phyloP scores from a whole-genome alignment of 768 basidiomycete species.

The Boletus subparvulus region DNA sequence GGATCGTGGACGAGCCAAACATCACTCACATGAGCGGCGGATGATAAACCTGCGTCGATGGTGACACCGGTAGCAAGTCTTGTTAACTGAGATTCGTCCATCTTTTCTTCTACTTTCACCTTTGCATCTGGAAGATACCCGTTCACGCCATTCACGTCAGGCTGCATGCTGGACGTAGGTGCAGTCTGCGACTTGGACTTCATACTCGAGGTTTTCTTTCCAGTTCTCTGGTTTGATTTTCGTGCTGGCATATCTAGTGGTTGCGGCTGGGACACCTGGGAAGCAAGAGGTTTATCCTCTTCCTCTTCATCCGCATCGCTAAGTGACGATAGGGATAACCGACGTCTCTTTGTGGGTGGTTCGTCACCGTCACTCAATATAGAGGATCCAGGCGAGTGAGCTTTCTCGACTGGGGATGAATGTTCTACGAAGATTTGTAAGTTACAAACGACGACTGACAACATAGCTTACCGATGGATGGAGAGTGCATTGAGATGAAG shows the following conservation, averaged over 20 bases:
- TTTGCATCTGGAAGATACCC: conserved; percentile 50
- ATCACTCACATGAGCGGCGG: conserved; percentile 47
- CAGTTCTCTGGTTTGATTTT: conserved; percentile 41
- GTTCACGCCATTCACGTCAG: conserved; percentile 40
- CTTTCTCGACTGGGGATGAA: conserved; percentile 21
- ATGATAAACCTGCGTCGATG: conserved; percentile 57
- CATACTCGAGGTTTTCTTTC: conserved; percentile 57
- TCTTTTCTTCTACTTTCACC: conserved; percentile 74
- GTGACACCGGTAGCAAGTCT: conserved; percentile 80
- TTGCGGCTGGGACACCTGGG: conserved; percentile 38
- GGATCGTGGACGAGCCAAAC: neutral
- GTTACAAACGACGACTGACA: neutral
- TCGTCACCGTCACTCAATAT: conserved; percentile 44
- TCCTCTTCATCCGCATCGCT: conserved; percentile 53
- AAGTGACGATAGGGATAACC: conserved; percentile 57
- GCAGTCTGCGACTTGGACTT: conserved; percentile 61
- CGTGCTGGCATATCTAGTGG: conserved; percentile 31
- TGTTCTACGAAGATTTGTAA: conserved; percentile 23
- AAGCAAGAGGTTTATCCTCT: conserved; percentile 56
- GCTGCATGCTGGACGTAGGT: conserved; percentile 43
- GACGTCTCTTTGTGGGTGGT: conserved; percentile 51
- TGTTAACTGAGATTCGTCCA: conserved; percentile 75
- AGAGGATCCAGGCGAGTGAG: conserved; percentile 39
- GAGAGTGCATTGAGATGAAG: conserved; percentile 48
- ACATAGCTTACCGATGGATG: conserved; percentile 50